Base-by-base conservation (phyloP, 2,329 filamentous ascomycete genomes). In the Calonectria pseudoreteaudii region DNA sequence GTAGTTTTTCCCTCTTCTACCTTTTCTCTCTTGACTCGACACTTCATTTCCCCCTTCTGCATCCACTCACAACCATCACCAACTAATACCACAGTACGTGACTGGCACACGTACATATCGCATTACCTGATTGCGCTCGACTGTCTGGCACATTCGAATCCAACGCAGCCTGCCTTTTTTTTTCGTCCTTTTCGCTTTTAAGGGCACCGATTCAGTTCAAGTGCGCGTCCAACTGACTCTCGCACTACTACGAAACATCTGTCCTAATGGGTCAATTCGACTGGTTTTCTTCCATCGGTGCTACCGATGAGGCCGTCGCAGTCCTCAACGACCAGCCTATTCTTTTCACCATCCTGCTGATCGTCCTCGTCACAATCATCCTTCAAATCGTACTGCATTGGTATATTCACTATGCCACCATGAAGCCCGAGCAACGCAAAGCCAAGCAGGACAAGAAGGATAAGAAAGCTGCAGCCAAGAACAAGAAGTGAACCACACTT, bases 371-470 rank as follows among this genome's bases (percentile, higher is more conserved):
- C 79, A 84, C 84, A 73, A 78, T 91, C 66, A 85, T 85, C 74
- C 80, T 88, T 11, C 85, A 91, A 77, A 82, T 81, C 71, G 78
- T 86, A 13, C 83, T 91, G 64, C 82, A 90, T 68, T 91, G 88
- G 88, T 91, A 87, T 83, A 92, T 92, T 79, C 89, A 91, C 83
- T 88, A 85, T 79, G 90, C 89, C 72, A 92, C 90, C 26, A 75
- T 90, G 84, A 92, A 92, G 85, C 90, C 90, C 20, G 89, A 90
- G 80, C 90, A 92, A 82, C 88, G 85, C 81, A 90, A 89, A 82
- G 88, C 88, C 80, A 90, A 90, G 83, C 85, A 85, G 68, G 82
- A 84, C 44, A 85, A 84, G 66, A 84, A 86, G 71, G 78, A 79
- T 44, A 86, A 86, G 80, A 87, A 86, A 78, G 83, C 85, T 65